Evolutionary conservation across 2,329 filamentous ascomycete genomes (phyloP), one percentile per base, ranked within the genome.

Genomic region (Nemania abortiva): DNA sequence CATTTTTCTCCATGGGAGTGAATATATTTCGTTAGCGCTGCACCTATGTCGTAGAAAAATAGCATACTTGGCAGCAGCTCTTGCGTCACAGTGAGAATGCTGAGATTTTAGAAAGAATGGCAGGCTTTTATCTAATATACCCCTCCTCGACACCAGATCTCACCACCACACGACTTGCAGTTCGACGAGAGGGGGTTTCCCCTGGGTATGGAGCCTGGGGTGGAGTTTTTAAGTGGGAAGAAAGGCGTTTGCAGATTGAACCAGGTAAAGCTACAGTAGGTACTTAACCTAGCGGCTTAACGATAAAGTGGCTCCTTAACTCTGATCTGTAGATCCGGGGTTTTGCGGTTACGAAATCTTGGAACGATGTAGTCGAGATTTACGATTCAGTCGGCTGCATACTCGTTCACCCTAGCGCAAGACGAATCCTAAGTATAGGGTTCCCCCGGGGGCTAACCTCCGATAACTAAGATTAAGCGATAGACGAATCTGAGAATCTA

Each of bases 321-420:
- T 37, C 24, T 52, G 61, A 62, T 55, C 37, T 65, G 63, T 65
- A 66, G 55, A 68, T 68, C 53, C 66, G 65, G 68, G 68, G 57
- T 62, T 70, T 58, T 68, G 68, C 57, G 65, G 65, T 62, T 59
- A 34, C 61, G 52, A 65, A 27, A 68, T 65, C 65, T 65, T 65
- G 65, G 68, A 65, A 63, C 68, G 57, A 42, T 47, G 61, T 53
- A 37, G 54, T 53, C 45, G 54, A 65, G 54, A 69, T 65, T 67
- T n/a, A 57, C 54, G 65, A 67, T 67, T 31, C 50, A 64, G 50
- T 37, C 34, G 29, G 52, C 49, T 53, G 50, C 49, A 62, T 63
- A 66, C 56, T 45, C 34, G 37, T 47, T 13, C 65, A 34, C 49
- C 59, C 54, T 60, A 58, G 39, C 55, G 37, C 15, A 31, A 53